These are phyloP conservation scores for Ceriops tagal DNA, from an alignment of 345 rosid genomes.

Conservation along the genomic window DNA sequence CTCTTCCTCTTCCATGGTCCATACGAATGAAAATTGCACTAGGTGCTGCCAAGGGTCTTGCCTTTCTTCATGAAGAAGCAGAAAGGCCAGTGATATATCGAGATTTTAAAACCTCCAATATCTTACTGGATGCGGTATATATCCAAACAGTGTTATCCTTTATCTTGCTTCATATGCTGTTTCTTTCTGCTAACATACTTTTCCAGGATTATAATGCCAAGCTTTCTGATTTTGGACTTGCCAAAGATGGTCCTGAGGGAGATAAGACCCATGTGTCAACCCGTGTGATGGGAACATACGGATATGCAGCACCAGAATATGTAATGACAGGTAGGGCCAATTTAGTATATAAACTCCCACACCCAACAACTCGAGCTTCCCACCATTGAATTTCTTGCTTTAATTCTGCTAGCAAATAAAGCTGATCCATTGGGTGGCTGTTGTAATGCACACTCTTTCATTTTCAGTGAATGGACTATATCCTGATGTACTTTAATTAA, in stretches of 20 bases:
- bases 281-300: constrained; percentile 97
- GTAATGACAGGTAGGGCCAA: constrained; percentile 84
- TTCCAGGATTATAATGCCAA: constrained; percentile 91
- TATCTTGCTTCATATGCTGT: constrained; percentile 3
- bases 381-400: no score
- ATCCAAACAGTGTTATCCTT: background rate
- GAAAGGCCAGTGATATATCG: constrained; percentile 93
- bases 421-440: no score
- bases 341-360: no score
- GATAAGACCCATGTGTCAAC: constrained; percentile 98
- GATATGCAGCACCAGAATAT: constrained; percentile 97
- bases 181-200: constrained; percentile 20
- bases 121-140: constrained; percentile 80
- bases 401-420: no score
- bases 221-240: constrained; percentile 97
- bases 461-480: no score
- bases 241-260: constrained; percentile 98
- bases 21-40: constrained; percentile 92
- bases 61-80: constrained; percentile 97
- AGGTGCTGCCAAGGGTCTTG: constrained; percentile 95
- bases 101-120: constrained; percentile 96
- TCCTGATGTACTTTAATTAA: no score
- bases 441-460: no score
- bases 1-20: constrained; percentile 97
- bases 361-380: no score